Evolutionary conservation across 495 filamentous ascomycete genomes (phyloP), one percentile per base, ranked within the genome.

Genomic region (Penicillium diatomitis): DNA sequence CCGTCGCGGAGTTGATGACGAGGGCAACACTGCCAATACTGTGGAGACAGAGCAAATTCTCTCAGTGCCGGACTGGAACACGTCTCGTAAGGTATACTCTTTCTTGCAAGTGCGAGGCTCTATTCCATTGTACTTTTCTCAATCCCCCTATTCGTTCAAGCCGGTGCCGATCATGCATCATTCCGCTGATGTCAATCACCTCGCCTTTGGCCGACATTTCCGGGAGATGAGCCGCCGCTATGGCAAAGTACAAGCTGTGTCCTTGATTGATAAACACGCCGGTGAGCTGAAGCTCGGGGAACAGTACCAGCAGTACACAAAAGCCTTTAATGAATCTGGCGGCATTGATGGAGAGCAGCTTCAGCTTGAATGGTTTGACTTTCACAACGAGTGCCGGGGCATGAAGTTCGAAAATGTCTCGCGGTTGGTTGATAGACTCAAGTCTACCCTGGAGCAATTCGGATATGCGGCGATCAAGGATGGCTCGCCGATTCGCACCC

Each of bases 381-480:
- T 97, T 60, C 91, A 96, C 58, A 73, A 77, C 12, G 82, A 84
- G 29, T 97, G 91, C 58, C 83, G 88, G 3, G 91, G 91, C 0
- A 96, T 97, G 92, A 91, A 87, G 49, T 97, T 96, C 58, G 90
- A 96, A 63, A 95, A 95, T 42, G 90, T 97, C 4, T 82, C 79
- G 41, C 65, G 82, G 8, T 76, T 96, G 2, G 71, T 97, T 43
- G 76, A 89, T 33, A 78, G 70, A 2, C 61, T 96, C n/a, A 76
- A 72, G 5, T 60, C 69, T 10, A 81, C 74, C 6, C 65, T 96
- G 10, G 81, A 81, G 46, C 65, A 73, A 4, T 78, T 82, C 47
- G 82, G 85, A 7, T 85, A 80, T 53, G 82, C 80, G 0, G 75
- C 84, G 1, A 65, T 80, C 34, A 67, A 72, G 10, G 65, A 75